Evolutionary conservation across 805 yeast genomes (phyloP).

Genomic region (Yamadazyma akitaensis): DNA sequence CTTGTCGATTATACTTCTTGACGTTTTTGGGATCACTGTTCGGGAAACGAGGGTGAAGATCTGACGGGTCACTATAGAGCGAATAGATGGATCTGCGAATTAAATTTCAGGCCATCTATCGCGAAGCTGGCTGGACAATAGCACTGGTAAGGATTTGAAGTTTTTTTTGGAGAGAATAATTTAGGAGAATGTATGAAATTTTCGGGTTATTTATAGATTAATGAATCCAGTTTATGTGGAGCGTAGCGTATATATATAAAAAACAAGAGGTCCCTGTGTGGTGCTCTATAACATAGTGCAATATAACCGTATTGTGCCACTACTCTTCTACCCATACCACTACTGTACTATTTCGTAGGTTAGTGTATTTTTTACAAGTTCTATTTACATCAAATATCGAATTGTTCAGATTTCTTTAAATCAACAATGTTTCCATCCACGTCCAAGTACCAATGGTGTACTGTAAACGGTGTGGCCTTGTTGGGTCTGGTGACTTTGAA

Average conservation of each 20-base stretch:
- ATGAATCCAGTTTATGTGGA: no score
- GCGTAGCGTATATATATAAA: no score
- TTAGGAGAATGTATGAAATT: no score
- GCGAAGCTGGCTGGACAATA: not conserved
- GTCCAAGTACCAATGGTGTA: constrained; percentile 30
- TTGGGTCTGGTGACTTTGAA: constrained; percentile 71
- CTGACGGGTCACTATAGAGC: not conserved
- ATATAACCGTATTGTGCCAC: no score
- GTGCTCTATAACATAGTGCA: no score
- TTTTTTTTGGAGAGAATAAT: no score
- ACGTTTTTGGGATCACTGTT: no score
- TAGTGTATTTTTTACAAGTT: not conserved
- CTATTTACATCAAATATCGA: constrained; percentile 20
- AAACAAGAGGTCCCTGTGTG: no score
- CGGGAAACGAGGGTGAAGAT: not conserved
- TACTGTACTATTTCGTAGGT: not conserved
- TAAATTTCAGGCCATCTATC: not conserved
- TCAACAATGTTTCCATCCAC: constrained; percentile 22
- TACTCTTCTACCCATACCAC: not conserved
- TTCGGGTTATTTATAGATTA: no score
- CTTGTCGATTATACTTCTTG: no score
- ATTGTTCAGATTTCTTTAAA: constrained; percentile 22
- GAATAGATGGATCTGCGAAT: not conserved
- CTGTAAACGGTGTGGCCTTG: constrained; percentile 44
- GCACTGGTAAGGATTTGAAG: not conserved